Base-by-base conservation (phyloP, 257 asterid genomes). In the Fraxinus excelsior region DNA sequence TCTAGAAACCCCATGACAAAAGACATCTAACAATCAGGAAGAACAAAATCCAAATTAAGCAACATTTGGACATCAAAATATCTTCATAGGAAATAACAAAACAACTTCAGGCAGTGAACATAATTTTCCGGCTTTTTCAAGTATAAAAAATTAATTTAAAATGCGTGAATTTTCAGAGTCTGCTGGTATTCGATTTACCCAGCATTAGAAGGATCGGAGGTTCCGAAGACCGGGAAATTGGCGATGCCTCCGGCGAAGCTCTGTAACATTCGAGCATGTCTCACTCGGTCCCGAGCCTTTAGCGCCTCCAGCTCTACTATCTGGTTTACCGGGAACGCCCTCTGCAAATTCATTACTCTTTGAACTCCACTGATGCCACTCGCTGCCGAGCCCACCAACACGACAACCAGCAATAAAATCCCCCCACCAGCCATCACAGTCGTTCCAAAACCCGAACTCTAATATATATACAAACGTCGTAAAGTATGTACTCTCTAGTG, bases 221-320 rank as follows among this genome's bases (percentile, higher is more conserved):
- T 84, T 19, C 98, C 98, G 16, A 79, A 87, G 32, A 93, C 96
- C 75, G 91, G 80, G 72, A 93, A 90, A 88, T 93, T 89, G 18
- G 88, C 97, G 32, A 91, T 78, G 70, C 97, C 97, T 53, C 92
- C 90, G 71, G 93, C 70, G 70, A 79, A 84, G 74, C 88, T 77
- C 90, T 86, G 96, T 89, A 91, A 67, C 51, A 79, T 84, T 44
- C 98, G 90, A 73, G 89, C 89, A 87, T 91, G 98, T 81, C 98
- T 88, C 28, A 88, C 87, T 80, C 88, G 87, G 83, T 93, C 98
- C 78, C 97, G 85, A 73, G 90, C 92, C 82, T 83, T 84, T 73
- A 88, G 71, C 68, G 80, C 88, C 76, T 90, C 96, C 78, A 91
- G 56, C 77, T 90, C 92, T 83, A 87, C 81, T 49, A 42, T 83